Conservation (phyloP, 495 filamentous ascomycete genomes). For the Cetradonia linearis region DNA sequence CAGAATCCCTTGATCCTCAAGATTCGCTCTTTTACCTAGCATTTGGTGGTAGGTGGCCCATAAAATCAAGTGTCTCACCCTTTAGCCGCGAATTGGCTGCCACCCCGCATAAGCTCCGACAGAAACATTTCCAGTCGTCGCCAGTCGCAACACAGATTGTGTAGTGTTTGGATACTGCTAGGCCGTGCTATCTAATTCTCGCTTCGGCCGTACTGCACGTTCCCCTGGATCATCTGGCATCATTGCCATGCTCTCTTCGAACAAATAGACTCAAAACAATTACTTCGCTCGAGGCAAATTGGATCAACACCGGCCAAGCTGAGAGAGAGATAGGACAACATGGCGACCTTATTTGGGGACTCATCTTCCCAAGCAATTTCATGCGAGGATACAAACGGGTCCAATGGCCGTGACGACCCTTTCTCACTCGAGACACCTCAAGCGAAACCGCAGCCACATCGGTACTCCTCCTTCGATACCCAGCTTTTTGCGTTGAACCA, state of each 20-base stretch:
- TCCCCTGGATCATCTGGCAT: background rate
- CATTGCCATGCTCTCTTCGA: background rate
- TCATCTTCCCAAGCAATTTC: slow-evolving; percentile 1
- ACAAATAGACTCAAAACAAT: background rate
- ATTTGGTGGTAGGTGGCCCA: background rate
- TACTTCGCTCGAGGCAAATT: background rate
- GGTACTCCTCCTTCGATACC: slow-evolving; percentile 69
- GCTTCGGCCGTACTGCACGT: background rate
- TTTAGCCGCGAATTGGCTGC: slow-evolving; percentile 2
- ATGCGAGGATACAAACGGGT: slow-evolving; percentile 18
- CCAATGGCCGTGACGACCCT: slow-evolving; percentile 34
- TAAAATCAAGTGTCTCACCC: background rate
- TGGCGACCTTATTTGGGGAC: slow-evolving; percentile 15
- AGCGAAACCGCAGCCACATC: slow-evolving; percentile 44
- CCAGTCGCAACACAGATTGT: slow-evolving; percentile 7
- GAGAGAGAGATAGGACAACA: slow-evolving; percentile 1
- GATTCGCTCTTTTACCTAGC: background rate
- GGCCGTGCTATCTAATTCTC: slow-evolving; percentile 1
- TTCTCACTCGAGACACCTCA: slow-evolving; percentile 36
- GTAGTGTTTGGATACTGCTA: slow-evolving; percentile 4
- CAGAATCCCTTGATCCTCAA: too few relatives aligned
- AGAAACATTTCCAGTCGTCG: slow-evolving; percentile 17
- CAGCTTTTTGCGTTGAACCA: slow-evolving; percentile 70
- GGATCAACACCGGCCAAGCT: background rate
- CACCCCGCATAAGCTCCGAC: slow-evolving; percentile 11